Base-by-base conservation (phyloP, 2,329 filamentous ascomycete species). In the Fusarium sp. region DNA sequence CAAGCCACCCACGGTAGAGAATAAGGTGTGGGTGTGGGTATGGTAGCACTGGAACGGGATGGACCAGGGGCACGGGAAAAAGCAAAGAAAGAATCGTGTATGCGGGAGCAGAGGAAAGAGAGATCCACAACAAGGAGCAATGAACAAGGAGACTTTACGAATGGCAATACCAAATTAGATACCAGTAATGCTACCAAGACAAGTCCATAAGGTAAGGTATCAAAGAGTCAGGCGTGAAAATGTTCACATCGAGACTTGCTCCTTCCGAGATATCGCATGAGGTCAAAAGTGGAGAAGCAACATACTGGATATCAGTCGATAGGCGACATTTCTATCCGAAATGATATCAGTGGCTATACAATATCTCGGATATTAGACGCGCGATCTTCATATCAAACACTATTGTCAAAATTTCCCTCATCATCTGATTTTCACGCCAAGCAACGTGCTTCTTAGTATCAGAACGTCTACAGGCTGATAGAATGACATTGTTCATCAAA, bases 31-130 rank as follows among this genome's bases (percentile, higher is more conserved):
- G 43, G 71, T 67, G 72, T 76, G 75, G 69, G 65, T 73, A 58
- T 68, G 61, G 73, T 74, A 64, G 52, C 58, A 74, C 69, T 60
- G 49, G 50, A 43, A 57, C 69, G 60, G 70, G 67, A 73, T 66
- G 43, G 68, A 67, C 69, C 66, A 72, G 71, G 75, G 66, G 67
- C 46, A 73, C 64, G 56, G 60, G 30, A 67, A 76, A 76, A 76
- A 76, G 74, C 70, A 76, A 76, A 54, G 30, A 76, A 56, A 64
- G 35, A 72, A 63, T 76, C 75, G 74, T 77, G 74, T 77, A 77
- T 77, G 75, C 69, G 47, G 68, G 64, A 50, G 42, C 23, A 53
- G 66, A 70, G 67, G 60, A 61, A 74, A 70, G 64, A 67, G 60
- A 70, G 57, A 67, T 65, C 73, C 64, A 69, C 53, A 38, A 47